phyloP scores from a whole-genome alignment of 192 early-diverging fungal genomes.

The Glomus cerebriforme region DNA sequence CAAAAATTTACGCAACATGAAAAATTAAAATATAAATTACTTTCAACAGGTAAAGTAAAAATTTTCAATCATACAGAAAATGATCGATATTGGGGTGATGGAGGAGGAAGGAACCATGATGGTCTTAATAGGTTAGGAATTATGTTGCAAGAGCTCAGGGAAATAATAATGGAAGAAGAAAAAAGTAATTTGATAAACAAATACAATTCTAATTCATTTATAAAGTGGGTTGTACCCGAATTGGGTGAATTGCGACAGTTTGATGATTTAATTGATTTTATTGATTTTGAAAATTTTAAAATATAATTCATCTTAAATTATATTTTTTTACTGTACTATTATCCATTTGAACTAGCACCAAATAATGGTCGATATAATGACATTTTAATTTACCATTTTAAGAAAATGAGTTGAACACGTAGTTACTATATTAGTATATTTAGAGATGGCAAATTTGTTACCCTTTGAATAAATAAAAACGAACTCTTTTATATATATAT shows the following conservation, averaged over 20 bases:
- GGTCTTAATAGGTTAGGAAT: slow-evolving; percentile 44
- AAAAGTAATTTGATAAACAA: background rate
- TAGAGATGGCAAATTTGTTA: too few species aligned
- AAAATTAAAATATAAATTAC: slow-evolving; percentile 35
- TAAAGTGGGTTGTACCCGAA: background rate
- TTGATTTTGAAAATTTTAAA: too few species aligned
- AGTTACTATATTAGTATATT: too few species aligned
- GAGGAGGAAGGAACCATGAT: slow-evolving; percentile 35
- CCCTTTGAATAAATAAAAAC: too few species aligned
- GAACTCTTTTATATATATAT: too few species aligned
- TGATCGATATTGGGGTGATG: slow-evolving; percentile 49
- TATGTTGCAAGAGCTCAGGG: slow-evolving; percentile 34
- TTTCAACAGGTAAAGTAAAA: slow-evolving; percentile 33
- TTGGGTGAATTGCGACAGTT: background rate
- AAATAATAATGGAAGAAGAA: slow-evolving; percentile 16
- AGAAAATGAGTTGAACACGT: too few species aligned
- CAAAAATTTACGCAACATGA: slow-evolving; percentile 48
- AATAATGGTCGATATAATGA: too few species aligned
- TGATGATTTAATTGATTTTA: background rate
- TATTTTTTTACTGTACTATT: too few species aligned
- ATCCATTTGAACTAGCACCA: too few species aligned
- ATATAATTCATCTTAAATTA: too few species aligned
- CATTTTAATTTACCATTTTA: too few species aligned
- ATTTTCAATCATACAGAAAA: slow-evolving; percentile 40
- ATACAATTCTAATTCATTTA: background rate